phyloP scores from a whole-genome alignment of 208 protist species.

The Trypanosoma melophagium region DNA sequence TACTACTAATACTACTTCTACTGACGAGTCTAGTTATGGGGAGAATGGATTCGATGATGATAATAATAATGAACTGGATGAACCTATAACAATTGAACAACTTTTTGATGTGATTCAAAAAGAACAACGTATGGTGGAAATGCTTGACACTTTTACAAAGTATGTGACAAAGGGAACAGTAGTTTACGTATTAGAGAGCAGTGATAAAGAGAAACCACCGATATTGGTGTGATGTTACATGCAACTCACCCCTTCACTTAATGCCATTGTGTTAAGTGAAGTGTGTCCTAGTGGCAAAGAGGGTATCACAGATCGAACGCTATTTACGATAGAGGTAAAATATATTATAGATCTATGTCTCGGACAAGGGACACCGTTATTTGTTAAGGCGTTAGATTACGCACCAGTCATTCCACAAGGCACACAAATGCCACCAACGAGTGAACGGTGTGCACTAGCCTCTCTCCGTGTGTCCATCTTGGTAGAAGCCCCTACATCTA shows the following conservation, averaged over 20 bases:
- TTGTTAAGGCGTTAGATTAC: slow-evolving; percentile 10
- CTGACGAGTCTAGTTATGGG: not conserved
- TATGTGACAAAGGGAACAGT: slow-evolving; percentile 2
- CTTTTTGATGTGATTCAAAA: slow-evolving; percentile 7
- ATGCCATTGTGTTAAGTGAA: slow-evolving; percentile 8
- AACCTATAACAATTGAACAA: slow-evolving; percentile 6
- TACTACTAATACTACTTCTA: not conserved
- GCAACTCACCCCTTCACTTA: not conserved
- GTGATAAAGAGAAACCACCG: not conserved
- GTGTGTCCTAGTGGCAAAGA: not conserved
- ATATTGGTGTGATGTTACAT: not conserved
- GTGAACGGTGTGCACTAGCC: not conserved
- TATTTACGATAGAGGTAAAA: slow-evolving; percentile 2
- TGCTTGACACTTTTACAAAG: not conserved
- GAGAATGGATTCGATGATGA: not conserved
- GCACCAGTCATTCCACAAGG: slow-evolving; percentile 6
- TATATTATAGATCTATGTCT: slow-evolving; percentile 16
- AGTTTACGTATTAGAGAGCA: not conserved
- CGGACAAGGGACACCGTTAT: slow-evolving; percentile 22
- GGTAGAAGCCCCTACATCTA: not conserved
- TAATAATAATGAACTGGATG: not conserved
- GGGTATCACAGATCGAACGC: not conserved
- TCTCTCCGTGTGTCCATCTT: slow-evolving; percentile 12
- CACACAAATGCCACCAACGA: slow-evolving; percentile 17
- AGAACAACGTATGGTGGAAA: slow-evolving; percentile 9